Evolutionary conservation across 148 eudicot genomes (phyloP).

Genomic region (Heliamphora exappendiculata): DNA sequence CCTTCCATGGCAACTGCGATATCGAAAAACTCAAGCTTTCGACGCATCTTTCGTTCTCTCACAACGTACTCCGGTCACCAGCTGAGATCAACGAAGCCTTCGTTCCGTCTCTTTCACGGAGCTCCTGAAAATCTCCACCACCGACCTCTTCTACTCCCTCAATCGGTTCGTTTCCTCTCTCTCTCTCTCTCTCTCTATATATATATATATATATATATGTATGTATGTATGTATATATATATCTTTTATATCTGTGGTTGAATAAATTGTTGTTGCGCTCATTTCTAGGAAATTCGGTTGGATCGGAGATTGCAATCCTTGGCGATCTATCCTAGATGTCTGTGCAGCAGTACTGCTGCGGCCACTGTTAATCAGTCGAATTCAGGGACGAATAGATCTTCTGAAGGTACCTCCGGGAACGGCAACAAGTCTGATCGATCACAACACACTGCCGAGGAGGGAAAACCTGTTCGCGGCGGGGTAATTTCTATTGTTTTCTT

Average conservation of each 20-base stretch:
- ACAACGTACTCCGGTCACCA: not conserved
- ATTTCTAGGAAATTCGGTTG: constrained; percentile 17
- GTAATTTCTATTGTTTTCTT: constrained; percentile 23
- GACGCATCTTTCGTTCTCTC: constrained; percentile 1
- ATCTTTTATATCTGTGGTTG: not conserved
- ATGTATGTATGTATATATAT: too few species aligned
- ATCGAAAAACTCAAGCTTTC: not conserved
- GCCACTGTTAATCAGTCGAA: constrained; percentile 6
- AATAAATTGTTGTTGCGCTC: not conserved
- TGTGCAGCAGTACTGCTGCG: constrained; percentile 23
- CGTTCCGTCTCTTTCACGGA: constrained; percentile 5
- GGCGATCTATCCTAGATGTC: constrained; percentile 18
- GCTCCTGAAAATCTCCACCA: constrained; percentile 1
- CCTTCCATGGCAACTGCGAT: constrained; percentile 11
- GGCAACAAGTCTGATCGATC: constrained; percentile 43
- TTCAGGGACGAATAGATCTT: constrained; percentile 17
- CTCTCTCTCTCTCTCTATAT: constrained; percentile 4
- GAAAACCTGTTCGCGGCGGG: constrained; percentile 80
- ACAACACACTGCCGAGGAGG: constrained; percentile 42
- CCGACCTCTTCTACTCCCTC: constrained; percentile 4
- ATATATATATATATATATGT: too few species aligned
- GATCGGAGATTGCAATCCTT: constrained; percentile 17
- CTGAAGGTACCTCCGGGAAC: constrained; percentile 25
- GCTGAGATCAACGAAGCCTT: not conserved
- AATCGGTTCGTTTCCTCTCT: not conserved